These are phyloP conservation scores for Cardamine resedifolia DNA, from an alignment of 345 rosid genomes.

Conservation along the genomic window DNA sequence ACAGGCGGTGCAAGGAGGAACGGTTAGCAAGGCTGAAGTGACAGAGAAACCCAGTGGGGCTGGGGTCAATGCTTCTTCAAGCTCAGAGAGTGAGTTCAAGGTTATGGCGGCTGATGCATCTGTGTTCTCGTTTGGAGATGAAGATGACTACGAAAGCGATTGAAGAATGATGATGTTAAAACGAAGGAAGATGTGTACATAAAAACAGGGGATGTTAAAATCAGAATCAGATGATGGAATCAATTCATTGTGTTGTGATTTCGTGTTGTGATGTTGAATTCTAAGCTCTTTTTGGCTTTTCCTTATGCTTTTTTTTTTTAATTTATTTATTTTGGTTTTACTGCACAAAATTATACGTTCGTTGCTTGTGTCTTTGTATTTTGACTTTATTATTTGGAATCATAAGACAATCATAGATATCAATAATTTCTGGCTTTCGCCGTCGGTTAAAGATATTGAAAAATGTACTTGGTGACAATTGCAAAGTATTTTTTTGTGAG, in stretches of 20 bases:
- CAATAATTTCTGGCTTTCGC: not conserved
- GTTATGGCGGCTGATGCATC: slow-evolving; percentile 91
- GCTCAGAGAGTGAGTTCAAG: slow-evolving; percentile 59
- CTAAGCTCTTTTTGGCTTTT: not conserved
- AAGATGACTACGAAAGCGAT: slow-evolving; percentile 75
- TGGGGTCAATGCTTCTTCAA: slow-evolving; percentile 28
- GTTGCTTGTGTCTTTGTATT: slow-evolving; percentile 8
- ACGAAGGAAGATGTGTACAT: slow-evolving; percentile 23
- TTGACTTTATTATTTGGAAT: slow-evolving; percentile 4
- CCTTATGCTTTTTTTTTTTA: not conserved
- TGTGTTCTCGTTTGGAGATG: slow-evolving; percentile 77
- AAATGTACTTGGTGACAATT: not conserved
- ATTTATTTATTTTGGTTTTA: not conserved
- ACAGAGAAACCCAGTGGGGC: slow-evolving; percentile 32
- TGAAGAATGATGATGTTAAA: slow-evolving; percentile 33
- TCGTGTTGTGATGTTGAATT: slow-evolving; percentile 28
- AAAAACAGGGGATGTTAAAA: slow-evolving; percentile 22
- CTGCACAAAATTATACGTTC: slow-evolving; percentile 28
- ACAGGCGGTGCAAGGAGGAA: slow-evolving; percentile 33
- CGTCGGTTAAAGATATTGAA: not conserved
- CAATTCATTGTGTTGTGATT: slow-evolving; percentile 32
- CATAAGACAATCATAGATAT: slow-evolving; percentile 3
- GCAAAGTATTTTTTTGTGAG: not conserved
- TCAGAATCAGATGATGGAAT: slow-evolving; percentile 23
- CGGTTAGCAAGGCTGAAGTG: slow-evolving; percentile 22